Conservation (phyloP, 345 rosid species). For the Lepidium aucheri region DNA sequence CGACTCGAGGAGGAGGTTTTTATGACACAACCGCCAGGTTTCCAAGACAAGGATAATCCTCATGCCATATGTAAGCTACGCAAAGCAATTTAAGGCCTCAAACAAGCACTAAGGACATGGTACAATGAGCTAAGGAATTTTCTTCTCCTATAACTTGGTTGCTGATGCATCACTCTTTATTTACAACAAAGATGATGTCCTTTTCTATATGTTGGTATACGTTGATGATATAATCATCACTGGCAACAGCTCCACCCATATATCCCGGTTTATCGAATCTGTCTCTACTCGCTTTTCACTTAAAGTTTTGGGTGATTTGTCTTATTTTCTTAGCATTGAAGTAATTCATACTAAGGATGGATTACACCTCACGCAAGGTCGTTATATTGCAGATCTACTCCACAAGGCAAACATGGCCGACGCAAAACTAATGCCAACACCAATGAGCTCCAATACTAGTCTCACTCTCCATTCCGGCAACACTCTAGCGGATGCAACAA, state of each 20-base stretch:
- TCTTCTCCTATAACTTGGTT: not conserved
- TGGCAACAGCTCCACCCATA: not conserved
- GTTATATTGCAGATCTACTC: not conserved
- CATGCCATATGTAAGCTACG: not conserved
- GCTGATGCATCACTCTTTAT: not conserved
- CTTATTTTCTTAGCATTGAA: not conserved
- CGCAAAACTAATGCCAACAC: not conserved
- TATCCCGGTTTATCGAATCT: not conserved
- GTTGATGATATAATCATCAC: not conserved
- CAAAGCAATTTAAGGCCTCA: not conserved
- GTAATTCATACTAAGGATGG: not conserved
- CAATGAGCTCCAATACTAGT: no score
- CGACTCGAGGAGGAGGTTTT: not conserved
- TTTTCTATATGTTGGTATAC: not conserved
- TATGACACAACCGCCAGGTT: not conserved
- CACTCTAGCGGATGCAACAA: no score
- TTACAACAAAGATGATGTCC: not conserved
- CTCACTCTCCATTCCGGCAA: no score
- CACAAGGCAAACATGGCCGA: not conserved
- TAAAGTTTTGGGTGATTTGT: not conserved
- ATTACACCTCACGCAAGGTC: not conserved
- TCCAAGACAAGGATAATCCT: not conserved
- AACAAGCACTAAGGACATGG: not conserved
- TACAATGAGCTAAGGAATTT: not conserved
- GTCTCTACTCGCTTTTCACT: not conserved